Percentiles rank a stretch among this genome's conserved stretches.
These are phyloP conservation scores for Naematelia aurantialba DNA, from an alignment of 768 basidiomycete species.

Conservation along the genomic window DNA sequence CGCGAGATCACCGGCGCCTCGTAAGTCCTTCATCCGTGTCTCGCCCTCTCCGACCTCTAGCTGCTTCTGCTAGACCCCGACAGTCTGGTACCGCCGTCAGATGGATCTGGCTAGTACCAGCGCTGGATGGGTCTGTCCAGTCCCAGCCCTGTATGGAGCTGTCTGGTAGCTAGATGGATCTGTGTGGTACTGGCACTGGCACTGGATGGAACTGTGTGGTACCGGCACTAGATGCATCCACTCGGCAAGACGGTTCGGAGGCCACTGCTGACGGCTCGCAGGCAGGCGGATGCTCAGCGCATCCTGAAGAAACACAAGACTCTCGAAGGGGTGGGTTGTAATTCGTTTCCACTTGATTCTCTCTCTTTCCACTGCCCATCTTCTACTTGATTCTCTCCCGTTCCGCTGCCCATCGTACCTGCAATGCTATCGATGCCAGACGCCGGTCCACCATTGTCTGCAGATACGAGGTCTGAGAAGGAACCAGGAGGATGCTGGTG, in stretches of 20 bases:
- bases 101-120: neutral
- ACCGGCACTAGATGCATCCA: too few species aligned
- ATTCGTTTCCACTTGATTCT: neutral
- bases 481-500: too few species aligned
- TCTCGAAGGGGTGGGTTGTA: conserved; percentile 41
- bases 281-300: conserved; percentile 35
- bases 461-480: too few species aligned
- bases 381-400: neutral
- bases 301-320: conserved; percentile 47
- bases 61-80: too few species aligned
- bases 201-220: too few species aligned
- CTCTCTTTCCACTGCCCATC: neutral
- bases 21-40: conserved; percentile 24
- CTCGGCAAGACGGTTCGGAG: too few species aligned
- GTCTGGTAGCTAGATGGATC: too few species aligned
- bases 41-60: neutral
- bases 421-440: neutral
- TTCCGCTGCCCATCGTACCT: neutral
- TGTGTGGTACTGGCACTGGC: too few species aligned
- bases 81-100: too few species aligned
- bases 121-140: neutral
- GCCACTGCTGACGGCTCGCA: too few species aligned
- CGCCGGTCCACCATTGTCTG: too few species aligned
- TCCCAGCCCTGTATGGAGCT: neutral
- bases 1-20: conserved; percentile 40